Evolutionary conservation across 805 yeast genomes (phyloP).

Genomic region (Pichia exigua): DNA sequence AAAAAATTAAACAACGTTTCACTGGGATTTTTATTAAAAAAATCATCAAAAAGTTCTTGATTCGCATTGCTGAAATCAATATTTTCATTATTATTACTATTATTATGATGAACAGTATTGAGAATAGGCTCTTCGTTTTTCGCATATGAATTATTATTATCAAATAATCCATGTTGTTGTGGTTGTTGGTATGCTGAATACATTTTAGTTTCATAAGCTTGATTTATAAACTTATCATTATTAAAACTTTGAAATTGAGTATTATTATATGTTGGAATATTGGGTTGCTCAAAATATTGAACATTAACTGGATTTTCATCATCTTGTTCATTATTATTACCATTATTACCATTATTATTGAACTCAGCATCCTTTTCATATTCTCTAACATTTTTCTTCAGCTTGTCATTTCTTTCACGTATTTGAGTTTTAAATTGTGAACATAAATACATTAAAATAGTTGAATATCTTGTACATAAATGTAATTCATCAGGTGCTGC

Average conservation of each 20-base stretch:
- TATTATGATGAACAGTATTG: too few relatives aligned
- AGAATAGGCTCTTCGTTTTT: neutral
- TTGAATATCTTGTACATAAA: constrained; percentile 70
- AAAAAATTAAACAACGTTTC: constrained; percentile 44
- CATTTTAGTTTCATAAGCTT: neutral
- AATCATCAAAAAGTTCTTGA: constrained; percentile 28
- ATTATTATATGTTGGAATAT: neutral
- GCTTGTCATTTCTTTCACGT: constrained; percentile 14
- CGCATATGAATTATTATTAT: neutral
- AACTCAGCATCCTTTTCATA: constrained; percentile 7
- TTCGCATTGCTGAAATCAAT: constrained; percentile 15
- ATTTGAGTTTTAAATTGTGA: constrained; percentile 55
- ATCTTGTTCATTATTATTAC: neutral
- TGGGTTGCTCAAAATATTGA: neutral
- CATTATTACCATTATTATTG: neutral
- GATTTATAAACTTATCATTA: neutral
- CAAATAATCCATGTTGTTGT: neutral
- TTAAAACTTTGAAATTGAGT: neutral
- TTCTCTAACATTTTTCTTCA: constrained; percentile 6
- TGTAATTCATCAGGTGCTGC: constrained; percentile 89
- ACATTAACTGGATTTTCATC: neutral
- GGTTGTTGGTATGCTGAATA: constrained; percentile 2
- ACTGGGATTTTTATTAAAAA: constrained; percentile 27
- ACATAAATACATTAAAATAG: constrained; percentile 66
- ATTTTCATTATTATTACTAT: neutral